Evolutionary conservation across 1,284 basidiomycete species (phyloP).

Genomic region (Melampsora larici-populina): DNA sequence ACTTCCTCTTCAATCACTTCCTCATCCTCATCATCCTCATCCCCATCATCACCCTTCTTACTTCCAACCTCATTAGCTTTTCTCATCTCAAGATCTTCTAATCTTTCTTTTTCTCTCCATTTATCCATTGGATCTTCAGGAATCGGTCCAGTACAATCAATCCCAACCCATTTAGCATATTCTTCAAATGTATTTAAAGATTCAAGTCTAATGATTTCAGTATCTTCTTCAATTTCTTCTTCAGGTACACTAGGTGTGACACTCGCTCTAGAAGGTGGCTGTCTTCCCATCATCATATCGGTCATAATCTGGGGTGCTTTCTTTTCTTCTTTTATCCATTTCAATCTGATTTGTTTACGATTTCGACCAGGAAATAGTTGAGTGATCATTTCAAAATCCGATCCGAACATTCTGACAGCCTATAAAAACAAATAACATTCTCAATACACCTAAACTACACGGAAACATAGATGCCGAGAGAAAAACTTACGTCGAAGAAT

Average conservation of each 20-base stretch:
- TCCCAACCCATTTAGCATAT: conserved; percentile 30
- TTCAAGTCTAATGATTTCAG: background rate
- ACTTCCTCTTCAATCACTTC: background rate
- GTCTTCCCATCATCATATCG: conserved; percentile 43
- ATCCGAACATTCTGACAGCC: conserved; percentile 80
- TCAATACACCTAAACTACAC: background rate
- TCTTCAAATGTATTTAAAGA: conserved; percentile 1
- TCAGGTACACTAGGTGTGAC: background rate
- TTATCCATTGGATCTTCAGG: conserved; percentile 40
- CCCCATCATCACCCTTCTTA: background rate
- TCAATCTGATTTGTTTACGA: conserved; percentile 80
- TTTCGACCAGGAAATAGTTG: conserved; percentile 78
- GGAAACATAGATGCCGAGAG: background rate
- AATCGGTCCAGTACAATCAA: conserved; percentile 24
- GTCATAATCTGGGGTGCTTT: conserved; percentile 61
- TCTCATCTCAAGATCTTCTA: background rate
- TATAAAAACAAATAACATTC: conserved; percentile 52
- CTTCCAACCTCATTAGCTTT: background rate
- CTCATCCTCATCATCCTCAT: background rate
- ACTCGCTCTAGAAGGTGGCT: background rate
- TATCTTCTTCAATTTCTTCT: background rate
- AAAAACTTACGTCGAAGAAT: conserved; percentile 69
- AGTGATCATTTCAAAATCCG: conserved; percentile 86
- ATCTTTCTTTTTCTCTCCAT: conserved; percentile 32
- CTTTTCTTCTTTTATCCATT: conserved; percentile 83